Evolutionary conservation across 441 rosid species (phyloP), one percentile per base, ranked within the genome.

Genomic region (Hura crepitans): DNA sequence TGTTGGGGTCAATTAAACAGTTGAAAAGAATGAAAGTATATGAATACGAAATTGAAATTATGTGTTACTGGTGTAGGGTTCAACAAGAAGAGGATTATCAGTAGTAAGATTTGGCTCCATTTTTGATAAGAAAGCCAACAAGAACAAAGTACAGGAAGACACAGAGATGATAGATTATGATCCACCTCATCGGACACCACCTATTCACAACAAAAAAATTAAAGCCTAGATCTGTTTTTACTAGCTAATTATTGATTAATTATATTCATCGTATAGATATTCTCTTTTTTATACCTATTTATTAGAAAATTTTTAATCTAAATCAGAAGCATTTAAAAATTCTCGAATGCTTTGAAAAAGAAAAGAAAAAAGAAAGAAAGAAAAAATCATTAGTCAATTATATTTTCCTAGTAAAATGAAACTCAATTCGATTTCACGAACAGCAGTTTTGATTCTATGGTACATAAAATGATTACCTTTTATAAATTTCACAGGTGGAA

Each of bases 191-290:
- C 71, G 63, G 58, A 67, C 65, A 35, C 81, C 85, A 33, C 81
- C 83, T 6, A 73, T 75, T 75, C 81, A 82, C 73, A 71, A 82
- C 39, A 64, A 66, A 61, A 18, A 68, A n/a, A n/a, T n/a, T n/a
- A n/a, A n/a, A 75, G 15, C 37, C 65, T 71, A 49, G 43, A 30
- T 20, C 14, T 14, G 12, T 9, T 42, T 45, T 35, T 35, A 35
- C 4, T 35, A 35, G 7, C 39, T 35, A 3, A n/a, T n/a, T n/a
- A n/a, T n/a, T n/a, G n/a, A n/a, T n/a, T n/a, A n/a, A n/a, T n/a
- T n/a, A n/a, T n/a, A n/a, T n/a, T n/a, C n/a, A n/a, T n/a, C n/a
- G n/a, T n/a, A n/a, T n/a, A n/a, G n/a, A n/a, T n/a, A n/a, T n/a
- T n/a, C n/a, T n/a, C n/a, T n/a, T n/a, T n/a, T n/a, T n/a, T n/a